A percentile compares a stretch with the other conserved stretches of the same genome.
Conservation (phyloP, 305 asterid genomes). For the Petunia hybrid region DNA sequence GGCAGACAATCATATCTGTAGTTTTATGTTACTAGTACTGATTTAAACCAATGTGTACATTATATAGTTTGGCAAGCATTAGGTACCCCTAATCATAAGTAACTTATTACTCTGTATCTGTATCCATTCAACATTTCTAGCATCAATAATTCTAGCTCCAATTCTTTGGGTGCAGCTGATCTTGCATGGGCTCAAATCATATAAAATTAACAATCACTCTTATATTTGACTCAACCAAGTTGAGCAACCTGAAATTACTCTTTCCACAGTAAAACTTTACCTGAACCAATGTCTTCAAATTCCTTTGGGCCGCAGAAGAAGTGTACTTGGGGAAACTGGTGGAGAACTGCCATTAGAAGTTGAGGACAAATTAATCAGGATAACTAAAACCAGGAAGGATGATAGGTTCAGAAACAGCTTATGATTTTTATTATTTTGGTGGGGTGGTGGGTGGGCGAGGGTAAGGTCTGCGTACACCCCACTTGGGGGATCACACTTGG, state of each 20-base stretch:
- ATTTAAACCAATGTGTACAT: neutral
- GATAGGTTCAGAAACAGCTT: neutral
- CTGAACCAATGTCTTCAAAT: slow-evolving; percentile 75
- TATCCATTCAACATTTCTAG: neutral
- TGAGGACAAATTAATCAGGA: slow-evolving; percentile 4
- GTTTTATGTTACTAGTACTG: neutral
- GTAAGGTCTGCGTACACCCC: too few relatives aligned
- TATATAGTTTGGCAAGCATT: neutral
- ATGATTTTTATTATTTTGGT: neutral
- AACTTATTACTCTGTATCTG: neutral
- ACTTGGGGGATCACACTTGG: too few relatives aligned
- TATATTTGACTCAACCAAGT: neutral
- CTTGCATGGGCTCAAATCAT: neutral
- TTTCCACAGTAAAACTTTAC: slow-evolving; percentile 44
- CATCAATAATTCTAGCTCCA: neutral
- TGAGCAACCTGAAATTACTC: neutral
- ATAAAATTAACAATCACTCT: neutral
- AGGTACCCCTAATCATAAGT: neutral
- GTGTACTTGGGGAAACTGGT: slow-evolving; percentile 83
- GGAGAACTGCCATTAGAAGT: slow-evolving; percentile 65
- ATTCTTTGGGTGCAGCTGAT: neutral
- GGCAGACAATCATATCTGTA: neutral
- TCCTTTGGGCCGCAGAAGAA: slow-evolving; percentile 90
- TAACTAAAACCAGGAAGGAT: neutral
- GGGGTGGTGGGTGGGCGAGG: too few relatives aligned